These are phyloP conservation scores for Trichoderma gamsii DNA, from an alignment of 495 filamentous ascomycete species.

Conservation along the genomic window DNA sequence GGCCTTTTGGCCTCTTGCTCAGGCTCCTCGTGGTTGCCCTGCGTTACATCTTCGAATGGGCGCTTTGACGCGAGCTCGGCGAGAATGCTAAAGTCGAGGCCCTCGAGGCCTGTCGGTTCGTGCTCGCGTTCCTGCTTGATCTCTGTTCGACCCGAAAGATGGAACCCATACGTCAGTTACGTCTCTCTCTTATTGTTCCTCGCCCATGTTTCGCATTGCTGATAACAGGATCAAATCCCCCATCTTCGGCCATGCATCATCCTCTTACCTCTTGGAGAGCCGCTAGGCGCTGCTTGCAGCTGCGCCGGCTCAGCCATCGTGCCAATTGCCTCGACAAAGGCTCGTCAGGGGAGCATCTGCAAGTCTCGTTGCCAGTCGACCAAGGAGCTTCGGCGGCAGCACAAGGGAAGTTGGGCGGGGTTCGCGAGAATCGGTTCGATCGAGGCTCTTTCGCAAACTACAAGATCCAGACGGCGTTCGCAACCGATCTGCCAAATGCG, in stretches of 20 bases:
- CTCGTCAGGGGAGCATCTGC: slow-evolving; percentile 15
- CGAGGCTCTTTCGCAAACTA: neutral
- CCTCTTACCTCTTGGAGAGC: slow-evolving; percentile 7
- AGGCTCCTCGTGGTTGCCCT: neutral
- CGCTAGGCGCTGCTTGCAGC: slow-evolving; percentile 6
- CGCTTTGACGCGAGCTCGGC: slow-evolving; percentile 15
- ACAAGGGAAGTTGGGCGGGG: neutral
- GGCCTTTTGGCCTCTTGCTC: slow-evolving; percentile 14
- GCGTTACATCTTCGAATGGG: slow-evolving; percentile 7
- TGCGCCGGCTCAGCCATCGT: slow-evolving; percentile 16
- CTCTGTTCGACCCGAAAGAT: neutral
- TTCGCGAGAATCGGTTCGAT: neutral
- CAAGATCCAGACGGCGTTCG: neutral
- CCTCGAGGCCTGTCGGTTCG: slow-evolving; percentile 4
- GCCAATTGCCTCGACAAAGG: slow-evolving; percentile 15
- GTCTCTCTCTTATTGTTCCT: neutral
- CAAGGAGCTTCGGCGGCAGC: neutral
- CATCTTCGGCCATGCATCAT: neutral
- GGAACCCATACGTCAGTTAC: neutral
- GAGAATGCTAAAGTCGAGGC: slow-evolving; percentile 14
- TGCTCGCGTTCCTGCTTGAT: slow-evolving; percentile 8
- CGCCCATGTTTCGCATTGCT: neutral
- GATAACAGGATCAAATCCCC: neutral
- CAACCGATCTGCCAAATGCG: slow-evolving; percentile 8
- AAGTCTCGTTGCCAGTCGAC: neutral